These are phyloP conservation scores for Oemleria cerasiformis DNA, from an alignment of 306 rosid genomes.

Conservation along the genomic window DNA sequence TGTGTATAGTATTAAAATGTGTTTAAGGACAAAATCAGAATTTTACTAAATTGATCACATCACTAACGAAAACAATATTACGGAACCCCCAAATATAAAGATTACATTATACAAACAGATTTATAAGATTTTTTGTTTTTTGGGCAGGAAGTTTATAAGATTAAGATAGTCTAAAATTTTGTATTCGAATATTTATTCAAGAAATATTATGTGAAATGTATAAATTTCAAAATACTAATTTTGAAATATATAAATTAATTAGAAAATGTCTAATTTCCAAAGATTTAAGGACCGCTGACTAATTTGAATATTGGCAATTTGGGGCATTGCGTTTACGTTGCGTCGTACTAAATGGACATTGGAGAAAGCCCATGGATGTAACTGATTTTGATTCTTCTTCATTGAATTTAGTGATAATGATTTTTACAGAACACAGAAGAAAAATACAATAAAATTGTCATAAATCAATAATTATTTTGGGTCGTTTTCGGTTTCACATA, in stretches of 20 bases:
- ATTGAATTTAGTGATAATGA: not conserved
- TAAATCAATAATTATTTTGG: slow-evolving; percentile 6
- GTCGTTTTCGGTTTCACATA: slow-evolving; percentile 46
- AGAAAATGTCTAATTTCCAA: not conserved
- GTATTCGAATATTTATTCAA: not conserved
- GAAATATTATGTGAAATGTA: too few relatives aligned
- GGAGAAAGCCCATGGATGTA: slow-evolving; percentile 10
- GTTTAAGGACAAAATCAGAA: slow-evolving; percentile 26
- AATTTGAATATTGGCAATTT: not conserved
- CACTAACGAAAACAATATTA: too few relatives aligned
- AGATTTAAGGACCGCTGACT: not conserved
- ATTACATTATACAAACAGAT: too few relatives aligned
- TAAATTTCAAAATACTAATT: not conserved
- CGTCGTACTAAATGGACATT: slow-evolving; percentile 17
- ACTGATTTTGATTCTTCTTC: slow-evolving; percentile 3
- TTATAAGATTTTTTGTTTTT: too few relatives aligned
- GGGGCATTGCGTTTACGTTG: slow-evolving; percentile 21
- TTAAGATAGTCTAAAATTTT: not conserved
- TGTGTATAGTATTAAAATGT: slow-evolving; percentile 12
- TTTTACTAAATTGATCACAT: not conserved
- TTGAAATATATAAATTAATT: not conserved
- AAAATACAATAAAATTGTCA: not conserved
- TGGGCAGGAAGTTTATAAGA: not conserved
- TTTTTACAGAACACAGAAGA: not conserved
- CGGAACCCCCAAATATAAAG: not conserved